Evolutionary conservation across 139 green algal species (phyloP).

Genomic region (Trebouxia sp.): DNA sequence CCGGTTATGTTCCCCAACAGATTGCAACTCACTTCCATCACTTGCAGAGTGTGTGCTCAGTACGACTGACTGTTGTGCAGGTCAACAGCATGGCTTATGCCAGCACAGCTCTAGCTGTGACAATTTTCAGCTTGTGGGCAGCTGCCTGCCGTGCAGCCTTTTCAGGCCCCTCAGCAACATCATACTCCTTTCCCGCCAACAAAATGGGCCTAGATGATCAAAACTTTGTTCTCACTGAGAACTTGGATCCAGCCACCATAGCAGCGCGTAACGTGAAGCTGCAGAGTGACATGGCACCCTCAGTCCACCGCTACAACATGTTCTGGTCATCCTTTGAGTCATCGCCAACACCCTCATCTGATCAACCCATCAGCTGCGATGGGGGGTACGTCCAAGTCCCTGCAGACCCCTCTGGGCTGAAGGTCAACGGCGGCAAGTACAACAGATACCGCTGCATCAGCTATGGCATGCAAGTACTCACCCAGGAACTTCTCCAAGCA

Average conservation of each 20-base stretch:
- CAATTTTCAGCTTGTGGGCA: not conserved
- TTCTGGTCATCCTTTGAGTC: slow-evolving; percentile 24
- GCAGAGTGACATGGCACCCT: slow-evolving; percentile 3
- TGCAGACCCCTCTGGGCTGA: slow-evolving; percentile 10
- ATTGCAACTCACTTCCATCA: too few relatives aligned
- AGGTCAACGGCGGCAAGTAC: slow-evolving; percentile 13
- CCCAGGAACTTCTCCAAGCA: not conserved
- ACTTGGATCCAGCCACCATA: not conserved
- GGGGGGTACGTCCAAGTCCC: not conserved
- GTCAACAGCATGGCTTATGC: not conserved
- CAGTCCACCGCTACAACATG: slow-evolving; percentile 24
- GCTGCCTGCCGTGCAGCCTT: not conserved
- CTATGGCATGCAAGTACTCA: not conserved
- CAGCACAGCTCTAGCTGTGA: not conserved
- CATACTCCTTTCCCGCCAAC: not conserved
- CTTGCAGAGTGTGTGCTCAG: too few relatives aligned
- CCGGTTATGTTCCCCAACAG: too few relatives aligned
- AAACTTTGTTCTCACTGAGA: not conserved
- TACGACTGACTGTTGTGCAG: too few relatives aligned
- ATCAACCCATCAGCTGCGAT: not conserved
- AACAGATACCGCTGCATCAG: slow-evolving; percentile 27
- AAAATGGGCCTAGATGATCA: slow-evolving; percentile 13
- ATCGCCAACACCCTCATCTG: not conserved
- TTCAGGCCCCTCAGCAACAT: not conserved
- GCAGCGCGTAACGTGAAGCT: not conserved